Conservation (phyloP, 1,284 basidiomycete species). For the Ustilago cynodontis region DNA sequence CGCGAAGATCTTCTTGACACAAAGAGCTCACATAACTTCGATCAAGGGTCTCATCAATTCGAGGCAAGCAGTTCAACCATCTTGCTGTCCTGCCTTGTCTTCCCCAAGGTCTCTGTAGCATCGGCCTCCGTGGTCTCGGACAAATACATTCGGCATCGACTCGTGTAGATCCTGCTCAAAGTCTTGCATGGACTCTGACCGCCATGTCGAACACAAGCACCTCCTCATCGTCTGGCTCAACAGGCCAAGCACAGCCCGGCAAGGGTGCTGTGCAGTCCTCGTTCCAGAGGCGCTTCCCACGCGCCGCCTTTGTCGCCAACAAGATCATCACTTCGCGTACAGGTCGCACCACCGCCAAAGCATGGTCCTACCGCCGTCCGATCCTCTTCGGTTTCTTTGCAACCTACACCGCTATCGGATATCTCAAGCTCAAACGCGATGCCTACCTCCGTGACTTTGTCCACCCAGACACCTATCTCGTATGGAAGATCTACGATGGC, state of each 20-base stretch:
- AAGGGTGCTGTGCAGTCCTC: slow-evolving; percentile 9
- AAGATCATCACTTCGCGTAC: slow-evolving; percentile 39
- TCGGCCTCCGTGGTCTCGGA: neutral
- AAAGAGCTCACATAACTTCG: slow-evolving; percentile 14
- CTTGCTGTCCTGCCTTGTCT: neutral
- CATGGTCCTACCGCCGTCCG: slow-evolving; percentile 50
- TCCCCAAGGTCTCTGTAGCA: neutral
- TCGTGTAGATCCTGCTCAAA: neutral
- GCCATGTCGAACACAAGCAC: slow-evolving; percentile 25
- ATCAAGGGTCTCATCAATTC: slow-evolving; percentile 4
- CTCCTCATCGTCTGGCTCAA: slow-evolving; percentile 21
- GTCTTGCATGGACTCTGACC: neutral
- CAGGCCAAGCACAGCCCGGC: slow-evolving; percentile 2
- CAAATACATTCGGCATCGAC: too few species aligned
- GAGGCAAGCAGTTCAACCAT: neutral
- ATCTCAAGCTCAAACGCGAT: slow-evolving; percentile 53
- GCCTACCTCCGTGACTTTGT: slow-evolving; percentile 53
- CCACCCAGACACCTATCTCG: slow-evolving; percentile 63
- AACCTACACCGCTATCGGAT: slow-evolving; percentile 50
- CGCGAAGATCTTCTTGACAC: slow-evolving; percentile 1
- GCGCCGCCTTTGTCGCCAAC: slow-evolving; percentile 41
- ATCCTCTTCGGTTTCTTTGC: slow-evolving; percentile 47
- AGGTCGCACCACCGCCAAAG: slow-evolving; percentile 37
- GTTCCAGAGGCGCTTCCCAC: slow-evolving; percentile 43
- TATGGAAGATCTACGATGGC: slow-evolving; percentile 68